Conservation (phyloP, 2,329 filamentous ascomycete genomes). For the Verticillium dahliae region DNA sequence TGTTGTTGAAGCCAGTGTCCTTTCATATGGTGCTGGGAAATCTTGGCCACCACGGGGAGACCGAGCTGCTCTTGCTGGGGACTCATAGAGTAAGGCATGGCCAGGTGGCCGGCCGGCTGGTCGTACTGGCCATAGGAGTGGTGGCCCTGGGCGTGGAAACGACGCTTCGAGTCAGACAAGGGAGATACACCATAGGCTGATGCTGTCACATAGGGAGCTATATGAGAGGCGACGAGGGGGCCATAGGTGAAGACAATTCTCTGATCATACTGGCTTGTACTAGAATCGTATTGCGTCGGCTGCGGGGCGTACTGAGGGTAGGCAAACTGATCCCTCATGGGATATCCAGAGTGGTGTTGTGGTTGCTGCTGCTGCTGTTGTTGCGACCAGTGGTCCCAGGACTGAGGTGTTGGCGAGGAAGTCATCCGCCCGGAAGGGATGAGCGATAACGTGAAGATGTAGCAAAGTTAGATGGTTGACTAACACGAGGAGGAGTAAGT, state of each 20-base stretch:
- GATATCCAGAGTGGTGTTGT: constrained; percentile 28
- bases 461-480: background rate
- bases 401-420: background rate
- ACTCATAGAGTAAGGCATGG: background rate
- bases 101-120: background rate
- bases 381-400: constrained; percentile 49
- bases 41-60: background rate
- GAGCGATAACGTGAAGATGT: background rate
- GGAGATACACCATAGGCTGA: constrained; percentile 35
- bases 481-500: background rate
- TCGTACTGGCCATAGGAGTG: constrained; percentile 23
- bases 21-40: background rate
- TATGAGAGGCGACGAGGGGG: constrained; percentile 34
- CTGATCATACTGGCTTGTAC: background rate
- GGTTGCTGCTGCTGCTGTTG: constrained; percentile 29
- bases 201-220: constrained; percentile 40
- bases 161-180: constrained; percentile 34
- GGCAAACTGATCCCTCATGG: constrained; percentile 38
- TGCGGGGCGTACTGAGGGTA: constrained; percentile 45
- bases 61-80: background rate
- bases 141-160: constrained; percentile 33
- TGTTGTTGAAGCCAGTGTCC: background rate
- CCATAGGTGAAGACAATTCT: constrained; percentile 20
- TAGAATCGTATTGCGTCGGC: background rate
- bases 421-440: background rate